These are phyloP conservation scores for Leccinum subgranulosum DNA, from an alignment of 768 basidiomycete species.

Conservation along the genomic window DNA sequence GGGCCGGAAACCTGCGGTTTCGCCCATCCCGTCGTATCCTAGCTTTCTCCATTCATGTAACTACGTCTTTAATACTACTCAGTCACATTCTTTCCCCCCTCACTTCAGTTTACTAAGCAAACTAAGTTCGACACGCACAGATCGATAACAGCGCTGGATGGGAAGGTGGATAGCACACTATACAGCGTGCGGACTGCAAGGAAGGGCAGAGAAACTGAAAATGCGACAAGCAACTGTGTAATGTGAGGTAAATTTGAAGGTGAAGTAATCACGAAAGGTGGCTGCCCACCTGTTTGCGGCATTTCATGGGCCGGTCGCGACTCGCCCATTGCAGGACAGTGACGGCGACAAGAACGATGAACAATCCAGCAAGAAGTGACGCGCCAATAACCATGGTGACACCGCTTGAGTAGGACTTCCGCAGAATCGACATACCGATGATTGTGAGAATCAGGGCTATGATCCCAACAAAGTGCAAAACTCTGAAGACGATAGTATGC, in stretches of 20 bases:
- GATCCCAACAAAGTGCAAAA: slow-evolving; percentile 29
- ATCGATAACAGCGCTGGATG: too few species aligned
- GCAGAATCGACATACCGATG: too few species aligned
- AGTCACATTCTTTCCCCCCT: too few species aligned
- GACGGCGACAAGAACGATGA: slow-evolving; percentile 45
- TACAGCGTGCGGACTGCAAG: slow-evolving; percentile 49
- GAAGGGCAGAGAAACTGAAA: slow-evolving; percentile 56
- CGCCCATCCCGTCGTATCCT: too few species aligned
- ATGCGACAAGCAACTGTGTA: slow-evolving; percentile 51
- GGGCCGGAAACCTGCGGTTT: too few species aligned
- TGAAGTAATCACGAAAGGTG: background rate
- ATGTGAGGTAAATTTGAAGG: slow-evolving; percentile 3
- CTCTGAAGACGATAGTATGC: slow-evolving; percentile 11
- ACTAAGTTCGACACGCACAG: too few species aligned
- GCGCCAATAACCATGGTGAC: slow-evolving; percentile 18
- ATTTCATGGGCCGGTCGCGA: slow-evolving; percentile 35
- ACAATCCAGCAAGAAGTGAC: slow-evolving; percentile 31
- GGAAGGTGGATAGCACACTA: slow-evolving; percentile 53
- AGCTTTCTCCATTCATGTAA: too few species aligned
- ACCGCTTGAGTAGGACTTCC: too few species aligned
- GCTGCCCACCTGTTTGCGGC: slow-evolving; percentile 33
- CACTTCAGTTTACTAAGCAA: too few species aligned
- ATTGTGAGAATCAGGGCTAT: slow-evolving; percentile 28
- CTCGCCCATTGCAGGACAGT: slow-evolving; percentile 50
- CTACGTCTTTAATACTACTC: too few species aligned